phyloP scores from a whole-genome alignment of 352 stramenopile genomes.

The Pythium volutum region DNA sequence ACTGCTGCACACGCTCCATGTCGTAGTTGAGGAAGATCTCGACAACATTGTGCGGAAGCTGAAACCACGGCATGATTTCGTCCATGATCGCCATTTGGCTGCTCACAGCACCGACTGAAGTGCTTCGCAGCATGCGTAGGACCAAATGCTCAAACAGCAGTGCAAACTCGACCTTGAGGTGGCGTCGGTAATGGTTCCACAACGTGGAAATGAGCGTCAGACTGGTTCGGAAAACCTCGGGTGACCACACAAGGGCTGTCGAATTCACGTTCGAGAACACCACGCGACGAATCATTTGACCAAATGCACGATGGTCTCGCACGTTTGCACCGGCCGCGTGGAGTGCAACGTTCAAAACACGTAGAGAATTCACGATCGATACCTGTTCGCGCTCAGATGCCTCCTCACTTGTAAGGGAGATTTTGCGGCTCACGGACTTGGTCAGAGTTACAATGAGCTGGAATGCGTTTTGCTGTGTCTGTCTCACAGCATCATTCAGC shows the following conservation, averaged over 20 bases:
- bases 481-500: neutral
- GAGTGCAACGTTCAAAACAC: constrained; percentile 71
- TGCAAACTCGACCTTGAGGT: constrained; percentile 81
- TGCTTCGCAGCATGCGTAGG: constrained; percentile 63
- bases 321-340: constrained; percentile 40
- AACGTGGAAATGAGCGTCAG: constrained; percentile 70
- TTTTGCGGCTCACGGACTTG: constrained; percentile 66
- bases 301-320: constrained; percentile 63
- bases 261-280: constrained; percentile 73
- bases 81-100: constrained; percentile 79
- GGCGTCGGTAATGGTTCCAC: constrained; percentile 83
- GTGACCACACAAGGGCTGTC: constrained; percentile 51
- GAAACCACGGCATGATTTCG: constrained; percentile 72
- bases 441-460: constrained; percentile 73
- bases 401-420: constrained; percentile 30
- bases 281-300: constrained; percentile 73
- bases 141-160: constrained; percentile 82
- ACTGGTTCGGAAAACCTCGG: constrained; percentile 54
- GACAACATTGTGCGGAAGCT: constrained; percentile 84
- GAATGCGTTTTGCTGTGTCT: constrained; percentile 71
- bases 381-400: constrained; percentile 45
- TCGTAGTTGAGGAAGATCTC: constrained; percentile 90
- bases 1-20: constrained; percentile 82
- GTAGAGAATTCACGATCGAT: constrained; percentile 63
- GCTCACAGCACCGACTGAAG: constrained; percentile 37